Base-by-base conservation (phyloP, 1,284 basidiomycete genomes). In the Limonomyces culmigenus region DNA sequence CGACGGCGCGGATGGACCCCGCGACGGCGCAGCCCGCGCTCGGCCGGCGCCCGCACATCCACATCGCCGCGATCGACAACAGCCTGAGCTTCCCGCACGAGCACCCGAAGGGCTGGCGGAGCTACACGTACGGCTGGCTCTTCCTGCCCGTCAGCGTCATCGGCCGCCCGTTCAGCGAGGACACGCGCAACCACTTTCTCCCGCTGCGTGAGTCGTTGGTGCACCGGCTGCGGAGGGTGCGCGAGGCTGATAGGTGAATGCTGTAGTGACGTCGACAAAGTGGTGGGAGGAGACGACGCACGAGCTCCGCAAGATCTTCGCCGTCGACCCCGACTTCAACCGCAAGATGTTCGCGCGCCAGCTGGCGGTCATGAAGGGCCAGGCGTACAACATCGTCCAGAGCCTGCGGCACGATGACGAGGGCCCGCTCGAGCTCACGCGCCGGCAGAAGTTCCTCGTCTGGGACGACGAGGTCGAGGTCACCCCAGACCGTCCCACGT, bases 271-370 rank as follows among this genome's bases (percentile, higher is more conserved):
- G 6, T 80, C 76, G 5, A 87, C 85, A 44, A 49, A 59, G 3
- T 95, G 89, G 89, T 95, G 89, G 89, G 70, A 83, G 44, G 76
- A 87, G 49, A 89, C 87, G 3, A 81, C 75, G 2, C 75, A 63
- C 42, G 72, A 86, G 43, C 59, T 93, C 5, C 62, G 77, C 40
- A 75, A 76, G 43, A 49, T 91, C 15, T 89, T 89, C 50, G 67
- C 70, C 12, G 63, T 84, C 12, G 88, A 91, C 51, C 74, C 76
- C 3, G 86, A 85, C 52, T 86, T 85, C 47, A 78, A 86, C 53
- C 76, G 76, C 1, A 83, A 80, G 56, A 86, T 85, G 81, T 86
- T 84, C 56, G 63, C 62, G 39, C 64, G 79, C 44, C 88, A 93
- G 67, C 61, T 93, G 45, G 79, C 83, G 25, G 81, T 93, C 5